These are phyloP conservation scores for Bjerkandera adusta DNA, from an alignment of 1,284 basidiomycete genomes.

Conservation along the genomic window DNA sequence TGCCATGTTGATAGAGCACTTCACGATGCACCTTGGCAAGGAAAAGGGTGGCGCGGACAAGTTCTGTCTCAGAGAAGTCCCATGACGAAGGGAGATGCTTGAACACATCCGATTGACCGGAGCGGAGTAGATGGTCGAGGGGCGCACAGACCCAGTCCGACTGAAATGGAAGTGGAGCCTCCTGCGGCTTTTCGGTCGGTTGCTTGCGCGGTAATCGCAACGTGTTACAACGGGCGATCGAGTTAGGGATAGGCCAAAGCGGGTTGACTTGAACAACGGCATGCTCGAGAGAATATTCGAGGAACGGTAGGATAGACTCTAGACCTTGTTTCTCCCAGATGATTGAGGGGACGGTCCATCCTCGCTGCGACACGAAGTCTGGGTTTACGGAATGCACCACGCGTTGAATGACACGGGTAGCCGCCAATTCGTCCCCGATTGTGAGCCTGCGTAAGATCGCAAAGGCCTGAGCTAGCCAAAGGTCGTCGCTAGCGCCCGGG, in stretches of 20 bases:
- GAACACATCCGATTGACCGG: conserved; percentile 74
- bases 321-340: conserved; percentile 55
- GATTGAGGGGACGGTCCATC: conserved; percentile 34
- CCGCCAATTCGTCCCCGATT: conserved; percentile 66
- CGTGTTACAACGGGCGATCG: conserved; percentile 53
- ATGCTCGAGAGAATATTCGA: conserved; percentile 41
- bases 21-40: conserved; percentile 28
- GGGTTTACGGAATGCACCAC: conserved; percentile 38
- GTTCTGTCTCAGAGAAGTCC: conserved; percentile 79
- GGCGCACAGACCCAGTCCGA: conserved; percentile 75
- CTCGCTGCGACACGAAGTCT: conserved; percentile 38
- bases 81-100: conserved; percentile 68
- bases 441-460: conserved; percentile 50
- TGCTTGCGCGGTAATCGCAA: conserved; percentile 45
- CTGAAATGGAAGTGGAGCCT: conserved; percentile 56
- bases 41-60: conserved; percentile 56
- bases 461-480: conserved; percentile 68
- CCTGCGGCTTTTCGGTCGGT: conserved; percentile 16
- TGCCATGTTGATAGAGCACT: conserved; percentile 39
- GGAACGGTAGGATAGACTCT: conserved; percentile 57
- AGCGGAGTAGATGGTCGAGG: conserved; percentile 81
- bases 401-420: conserved; percentile 37
- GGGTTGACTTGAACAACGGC: conserved; percentile 43
- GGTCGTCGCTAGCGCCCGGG: conserved; percentile 48
- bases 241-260: conserved; percentile 43